A percentile compares a stretch with the other conserved stretches of the same genome.
Evolutionary conservation across 305 asterid species (phyloP).

Genomic region (Solanum chacoense): DNA sequence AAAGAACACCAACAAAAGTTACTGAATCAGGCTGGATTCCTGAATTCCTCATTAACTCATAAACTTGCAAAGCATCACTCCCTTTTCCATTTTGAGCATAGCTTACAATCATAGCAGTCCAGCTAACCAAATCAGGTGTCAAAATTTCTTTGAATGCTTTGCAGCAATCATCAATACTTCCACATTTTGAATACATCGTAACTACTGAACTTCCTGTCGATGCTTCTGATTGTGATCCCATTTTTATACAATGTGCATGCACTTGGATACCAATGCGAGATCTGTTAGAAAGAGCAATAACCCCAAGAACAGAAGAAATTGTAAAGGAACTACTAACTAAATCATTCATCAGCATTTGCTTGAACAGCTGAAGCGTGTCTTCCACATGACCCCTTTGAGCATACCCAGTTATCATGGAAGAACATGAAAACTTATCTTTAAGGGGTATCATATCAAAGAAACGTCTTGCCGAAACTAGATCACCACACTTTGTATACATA

Average conservation of each 20-base stretch:
- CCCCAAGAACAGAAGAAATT: conserved; percentile 46
- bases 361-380: conserved; percentile 44
- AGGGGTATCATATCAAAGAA: conserved; percentile 36
- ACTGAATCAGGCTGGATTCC: conserved; percentile 49
- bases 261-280: conserved; percentile 32
- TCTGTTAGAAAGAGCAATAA: conserved; percentile 22
- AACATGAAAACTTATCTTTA: conserved; percentile 47
- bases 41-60: conserved; percentile 51
- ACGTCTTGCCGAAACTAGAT: conserved; percentile 36
- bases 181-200: conserved; percentile 62
- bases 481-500: conserved; percentile 80
- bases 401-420: conserved; percentile 59
- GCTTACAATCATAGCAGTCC: conserved; percentile 66
- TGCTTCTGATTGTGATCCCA: conserved; percentile 51
- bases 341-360: conserved; percentile 27
- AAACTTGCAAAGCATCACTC: conserved; percentile 44
- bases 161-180: conserved; percentile 41
- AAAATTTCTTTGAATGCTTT: conserved; percentile 36
- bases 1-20: conserved; percentile 48
- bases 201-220: conserved; percentile 61
- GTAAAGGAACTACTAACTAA: conserved; percentile 38
- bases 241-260: conserved; percentile 45
- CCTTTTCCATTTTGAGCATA: conserved; percentile 75
- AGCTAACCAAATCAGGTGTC: conserved; percentile 49
- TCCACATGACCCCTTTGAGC: conserved; percentile 39